Percentiles rank a stretch among this genome's conserved stretches.
phyloP scores from a whole-genome alignment of 148 eudicot species.

The Dysphania ambrosioides region DNA sequence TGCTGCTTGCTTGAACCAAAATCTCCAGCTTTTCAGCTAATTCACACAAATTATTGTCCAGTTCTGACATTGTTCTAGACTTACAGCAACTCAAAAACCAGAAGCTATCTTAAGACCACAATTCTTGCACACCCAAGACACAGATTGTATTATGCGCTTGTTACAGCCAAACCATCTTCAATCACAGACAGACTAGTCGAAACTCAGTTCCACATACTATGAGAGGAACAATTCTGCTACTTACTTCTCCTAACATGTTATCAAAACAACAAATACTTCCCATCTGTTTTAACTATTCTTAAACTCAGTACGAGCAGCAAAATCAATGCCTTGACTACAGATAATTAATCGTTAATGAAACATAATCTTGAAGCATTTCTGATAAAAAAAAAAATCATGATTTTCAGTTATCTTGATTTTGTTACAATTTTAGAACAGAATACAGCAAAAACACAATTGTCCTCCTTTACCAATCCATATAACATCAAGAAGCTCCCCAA shows the following conservation, averaged over 20 bases:
- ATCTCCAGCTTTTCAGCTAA: slow-evolving; percentile 4
- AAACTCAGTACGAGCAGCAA: not conserved
- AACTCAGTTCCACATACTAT: not conserved
- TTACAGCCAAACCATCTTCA: not conserved
- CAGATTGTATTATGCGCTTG: not conserved
- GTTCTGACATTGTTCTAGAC: not conserved
- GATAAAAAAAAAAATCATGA: too few relatives aligned
- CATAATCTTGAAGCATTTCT: not conserved
- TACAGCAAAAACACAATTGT: not conserved
- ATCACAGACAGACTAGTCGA: not conserved
- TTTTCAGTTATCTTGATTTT: not conserved
- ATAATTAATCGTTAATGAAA: not conserved
- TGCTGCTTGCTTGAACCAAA: not conserved
- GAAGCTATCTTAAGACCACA: not conserved
- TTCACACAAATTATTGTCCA: not conserved
- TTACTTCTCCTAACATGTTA: not conserved
- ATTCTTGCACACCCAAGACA: not conserved
- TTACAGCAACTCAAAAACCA: not conserved
- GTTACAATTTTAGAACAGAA: not conserved
- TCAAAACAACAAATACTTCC: not conserved
- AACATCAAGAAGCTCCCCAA: not conserved
- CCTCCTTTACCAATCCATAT: not conserved
- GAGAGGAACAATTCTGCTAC: not conserved
- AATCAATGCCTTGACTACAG: not conserved
- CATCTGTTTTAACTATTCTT: not conserved